phyloP scores from a whole-genome alignment of 371 early-diverging fungal species.

The Mortierella sp. region DNA sequence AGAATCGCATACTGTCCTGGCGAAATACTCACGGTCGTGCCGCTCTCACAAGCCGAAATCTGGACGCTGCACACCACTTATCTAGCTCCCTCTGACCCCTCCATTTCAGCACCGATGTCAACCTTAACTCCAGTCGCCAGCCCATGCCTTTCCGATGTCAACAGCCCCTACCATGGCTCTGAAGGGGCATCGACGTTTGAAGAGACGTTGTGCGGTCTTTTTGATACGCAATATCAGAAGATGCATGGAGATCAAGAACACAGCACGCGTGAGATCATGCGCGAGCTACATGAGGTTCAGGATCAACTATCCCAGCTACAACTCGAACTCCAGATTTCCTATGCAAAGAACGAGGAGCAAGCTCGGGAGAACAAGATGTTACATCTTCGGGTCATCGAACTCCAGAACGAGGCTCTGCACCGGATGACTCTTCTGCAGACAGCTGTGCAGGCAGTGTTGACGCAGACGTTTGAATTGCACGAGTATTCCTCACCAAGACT shows the following conservation, averaged over 20 bases:
- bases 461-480: slow-evolving; percentile 49
- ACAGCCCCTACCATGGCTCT: too few species aligned
- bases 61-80: background rate
- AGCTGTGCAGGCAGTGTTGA: slow-evolving; percentile 28
- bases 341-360: slow-evolving; percentile 12
- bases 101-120: background rate
- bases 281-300: background rate
- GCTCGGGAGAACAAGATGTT: slow-evolving; percentile 1
- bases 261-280: too few species aligned
- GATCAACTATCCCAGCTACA: slow-evolving; percentile 14
- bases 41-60: background rate
- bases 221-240: too few species aligned
- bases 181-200: too few species aligned
- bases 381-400: slow-evolving; percentile 7
- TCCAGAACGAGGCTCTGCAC: slow-evolving; percentile 25
- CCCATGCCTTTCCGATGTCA: background rate
- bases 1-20: slow-evolving; percentile 26
- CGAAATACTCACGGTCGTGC: slow-evolving; percentile 18
- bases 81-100: too few species aligned
- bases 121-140: too few species aligned
- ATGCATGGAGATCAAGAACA: too few species aligned
- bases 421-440: slow-evolving; percentile 17
- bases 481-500: slow-evolving; percentile 48
- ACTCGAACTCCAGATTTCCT: slow-evolving; percentile 9
- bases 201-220: too few species aligned